Evolutionary conservation across 192 early-diverging fungal genomes (phyloP), one percentile per base, ranked within the genome.

Genomic region (Umbelopsis isabellina): DNA sequence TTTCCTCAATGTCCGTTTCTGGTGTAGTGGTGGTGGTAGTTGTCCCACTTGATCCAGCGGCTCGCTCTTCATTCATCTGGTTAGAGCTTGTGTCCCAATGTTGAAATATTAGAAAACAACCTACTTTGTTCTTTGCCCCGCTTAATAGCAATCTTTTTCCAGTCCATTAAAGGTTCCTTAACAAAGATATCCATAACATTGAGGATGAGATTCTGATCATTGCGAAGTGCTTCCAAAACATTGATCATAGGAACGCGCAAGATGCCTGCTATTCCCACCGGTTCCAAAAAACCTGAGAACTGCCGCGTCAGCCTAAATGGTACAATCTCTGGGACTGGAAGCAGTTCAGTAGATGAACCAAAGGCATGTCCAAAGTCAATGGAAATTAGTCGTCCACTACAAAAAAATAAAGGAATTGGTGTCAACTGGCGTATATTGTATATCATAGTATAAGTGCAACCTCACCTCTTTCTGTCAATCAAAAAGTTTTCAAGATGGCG

Each of bases 311-410:
- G 73, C 1, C 92, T 82, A 79, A 94, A 94, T 0, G 92, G 92
- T 10, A 91, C 80, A 15, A 94, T 49, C 67, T 94, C 92, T 12
- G 92, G 92, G 8, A 94, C 84, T 3, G 91, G 88, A 1, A 94
- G 75, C 7, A 88, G 76, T 67, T 93, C 91, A 0, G 92, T 91
- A 1, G 91, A 91, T 0, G 92, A 92, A 16, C 92, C 92, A 79
- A 94, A 94, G 3, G 92, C 92, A 67, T 93, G 91, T 0, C 92
- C 92, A 70, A 94, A 94, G 81, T 94, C 92, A 72, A 94, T 94
- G 0, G 86, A 85, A 20, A 94, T 82, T 18, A 94, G 70, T 30
- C 83, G 79, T 13, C 92, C 91, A 25, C 77, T 90, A 49, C 25
- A 37, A 44, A 30, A 30, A 30, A 30, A 2, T 30, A 30, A 1